Percentiles rank a stretch among this genome's conserved stretches.
These are phyloP conservation scores for Fusarium sublunatum DNA, from an alignment of 2,329 filamentous ascomycete species.

Conservation along the genomic window DNA sequence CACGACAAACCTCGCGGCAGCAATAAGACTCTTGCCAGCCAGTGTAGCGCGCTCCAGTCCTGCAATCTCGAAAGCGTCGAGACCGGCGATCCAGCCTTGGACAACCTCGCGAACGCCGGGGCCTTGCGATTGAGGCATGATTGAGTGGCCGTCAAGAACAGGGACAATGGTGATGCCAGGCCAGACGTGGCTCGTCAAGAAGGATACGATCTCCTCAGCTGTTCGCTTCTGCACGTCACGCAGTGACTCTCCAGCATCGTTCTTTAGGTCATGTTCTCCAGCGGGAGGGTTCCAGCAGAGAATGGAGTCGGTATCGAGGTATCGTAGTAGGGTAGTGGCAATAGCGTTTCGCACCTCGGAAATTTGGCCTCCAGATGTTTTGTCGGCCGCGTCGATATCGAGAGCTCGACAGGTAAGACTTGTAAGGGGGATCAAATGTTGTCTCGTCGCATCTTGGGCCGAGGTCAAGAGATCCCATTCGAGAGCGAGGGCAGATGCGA, in stretches of 20 bases:
- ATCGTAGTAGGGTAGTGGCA: conserved; percentile 77
- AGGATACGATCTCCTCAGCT: conserved; percentile 76
- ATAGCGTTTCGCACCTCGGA: conserved; percentile 73
- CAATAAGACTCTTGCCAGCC: conserved; percentile 86
- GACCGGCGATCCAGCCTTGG: conserved; percentile 77
- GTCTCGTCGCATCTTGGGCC: conserved; percentile 83
- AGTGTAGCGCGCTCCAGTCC: conserved; percentile 86
- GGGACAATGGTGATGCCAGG: conserved; percentile 82
- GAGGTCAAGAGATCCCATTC: conserved; percentile 92
- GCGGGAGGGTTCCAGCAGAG: conserved; percentile 83
- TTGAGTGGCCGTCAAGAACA: conserved; percentile 81
- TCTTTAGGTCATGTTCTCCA: conserved; percentile 59
- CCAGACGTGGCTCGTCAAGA: conserved; percentile 80
- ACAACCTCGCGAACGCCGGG: conserved; percentile 81
- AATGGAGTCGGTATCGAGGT: conserved; percentile 90
- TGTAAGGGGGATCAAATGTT: conserved; percentile 91
- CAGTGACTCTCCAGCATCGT: conserved; percentile 68
- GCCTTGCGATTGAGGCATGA: conserved; percentile 79
- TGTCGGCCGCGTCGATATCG: conserved; percentile 80
- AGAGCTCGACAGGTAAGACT: conserved; percentile 84
- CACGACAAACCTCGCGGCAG: conserved; percentile 78
- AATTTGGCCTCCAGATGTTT: conserved; percentile 36
- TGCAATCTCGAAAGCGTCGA: conserved; percentile 84
- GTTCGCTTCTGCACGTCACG: conserved; percentile 77
- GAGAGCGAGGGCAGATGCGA: conserved; percentile 85